phyloP scores from a whole-genome alignment of 176 grass and related monocot genomes.

The Carex scoparia region DNA sequence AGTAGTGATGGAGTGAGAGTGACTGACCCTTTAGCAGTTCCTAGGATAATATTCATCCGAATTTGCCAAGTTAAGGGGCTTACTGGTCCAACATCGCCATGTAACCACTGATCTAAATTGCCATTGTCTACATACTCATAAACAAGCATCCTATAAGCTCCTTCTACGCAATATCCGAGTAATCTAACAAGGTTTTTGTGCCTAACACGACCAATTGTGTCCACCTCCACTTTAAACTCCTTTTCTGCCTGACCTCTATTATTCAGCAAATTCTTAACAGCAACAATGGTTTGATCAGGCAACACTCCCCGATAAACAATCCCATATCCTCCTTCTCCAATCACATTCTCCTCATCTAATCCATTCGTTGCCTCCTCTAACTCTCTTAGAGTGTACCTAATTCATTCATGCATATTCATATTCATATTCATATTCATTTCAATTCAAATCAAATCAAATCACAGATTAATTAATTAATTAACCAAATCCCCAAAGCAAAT shows the following conservation, averaged over 20 bases:
- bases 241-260: slow-evolving; percentile 90
- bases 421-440: no score
- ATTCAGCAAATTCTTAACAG: slow-evolving; percentile 91
- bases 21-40: slow-evolving; percentile 80
- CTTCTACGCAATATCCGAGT: slow-evolving; percentile 91
- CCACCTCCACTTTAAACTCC: slow-evolving; percentile 79
- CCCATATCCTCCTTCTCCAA: slow-evolving; percentile 84
- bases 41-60: slow-evolving; percentile 91
- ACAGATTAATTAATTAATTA: background rate
- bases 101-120: slow-evolving; percentile 76
- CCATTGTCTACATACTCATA: slow-evolving; percentile 91
- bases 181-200: slow-evolving; percentile 95
- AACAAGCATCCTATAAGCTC: slow-evolving; percentile 80
- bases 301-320: slow-evolving; percentile 76
- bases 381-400: slow-evolving; percentile 51
- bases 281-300: slow-evolving; percentile 52
- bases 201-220: slow-evolving; percentile 74
- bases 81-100: slow-evolving; percentile 50
- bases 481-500: no score
- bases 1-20: no score
- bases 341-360: slow-evolving; percentile 50
- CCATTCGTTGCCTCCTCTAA: slow-evolving; percentile 64
- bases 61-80: slow-evolving; percentile 79
- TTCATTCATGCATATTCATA: no score
- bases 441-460: background rate